These are phyloP conservation scores for Phylloporus scabripes DNA, from an alignment of 768 basidiomycete genomes.

Conservation along the genomic window DNA sequence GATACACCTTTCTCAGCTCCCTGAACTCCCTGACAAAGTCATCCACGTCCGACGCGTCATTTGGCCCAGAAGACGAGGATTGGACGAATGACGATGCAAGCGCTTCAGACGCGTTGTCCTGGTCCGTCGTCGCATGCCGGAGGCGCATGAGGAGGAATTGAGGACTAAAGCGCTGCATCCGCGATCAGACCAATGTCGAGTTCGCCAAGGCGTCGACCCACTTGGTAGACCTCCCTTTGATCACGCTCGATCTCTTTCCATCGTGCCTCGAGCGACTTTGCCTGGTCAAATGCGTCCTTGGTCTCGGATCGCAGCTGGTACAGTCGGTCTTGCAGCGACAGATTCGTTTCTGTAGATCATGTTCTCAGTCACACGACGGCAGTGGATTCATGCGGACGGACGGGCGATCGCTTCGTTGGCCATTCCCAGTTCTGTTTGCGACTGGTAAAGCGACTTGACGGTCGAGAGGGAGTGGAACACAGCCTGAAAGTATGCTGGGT, in stretches of 20 bases:
- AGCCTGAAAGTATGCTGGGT: conserved; percentile 83
- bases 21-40: conserved; percentile 87
- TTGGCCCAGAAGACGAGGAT: conserved; percentile 35
- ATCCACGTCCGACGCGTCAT: conserved; percentile 55
- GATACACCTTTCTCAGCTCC: conserved; percentile 82
- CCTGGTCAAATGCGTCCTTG: conserved; percentile 82
- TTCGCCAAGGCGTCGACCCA: conserved; percentile 26
- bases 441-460: conserved; percentile 70
- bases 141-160: conserved; percentile 87
- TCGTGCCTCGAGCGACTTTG: conserved; percentile 69
- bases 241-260: conserved; percentile 89
- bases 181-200: conserved; percentile 7
- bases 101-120: conserved; percentile 85
- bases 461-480: conserved; percentile 72
- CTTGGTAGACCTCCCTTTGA: conserved; percentile 87
- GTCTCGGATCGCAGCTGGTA: conserved; percentile 77
- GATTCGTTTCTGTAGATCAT: conserved; percentile 56
- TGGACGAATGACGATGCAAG: conserved; percentile 81
- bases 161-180: conserved; percentile 68
- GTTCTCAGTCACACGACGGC: conserved; percentile 4
- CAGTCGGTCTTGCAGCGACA: conserved; percentile 69
- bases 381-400: conserved; percentile 36
- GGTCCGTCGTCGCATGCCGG: conserved; percentile 80
- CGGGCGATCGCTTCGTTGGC: conserved; percentile 87
- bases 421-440: conserved; percentile 70